Base-by-base conservation (phyloP, 2,329 filamentous ascomycete species). In the Talaromyces albobiverticillius region DNA sequence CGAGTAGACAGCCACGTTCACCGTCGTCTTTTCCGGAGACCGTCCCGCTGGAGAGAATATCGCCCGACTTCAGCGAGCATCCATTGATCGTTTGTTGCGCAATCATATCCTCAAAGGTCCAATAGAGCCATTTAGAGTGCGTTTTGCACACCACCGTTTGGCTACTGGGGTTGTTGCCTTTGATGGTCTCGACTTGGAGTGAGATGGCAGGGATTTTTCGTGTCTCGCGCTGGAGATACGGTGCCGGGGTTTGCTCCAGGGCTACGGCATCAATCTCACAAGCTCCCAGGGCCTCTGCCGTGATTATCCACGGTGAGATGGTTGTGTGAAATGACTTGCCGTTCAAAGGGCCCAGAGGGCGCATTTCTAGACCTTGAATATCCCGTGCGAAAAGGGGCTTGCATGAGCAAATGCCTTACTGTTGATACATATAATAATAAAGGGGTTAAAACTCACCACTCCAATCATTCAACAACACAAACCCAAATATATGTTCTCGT, bases 391-490 rank as follows among this genome's bases (percentile, higher is more conserved):
- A 29, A 29, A 5, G 10, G 26, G 10, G 26, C 10, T 29, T 29
- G 26, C 10, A 6, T 29, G 26, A 29, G 5, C 5, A 10, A 29
- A 29, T 5, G 26, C n/a, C n/a, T n/a, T n/a, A n/a, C n/a, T n/a
- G n/a, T n/a, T n/a, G n/a, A n/a, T n/a, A n/a, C n/a, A n/a, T n/a
- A n/a, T n/a, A n/a, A n/a, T n/a, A 10, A 29, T 5, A 5, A 29
- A 29, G 10, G 26, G 26, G 10, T 6, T 6, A 29, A 5, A 29
- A 29, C 26, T 10, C 5, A 29, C 26, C 26, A 63, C 40, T 46
- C 83, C 83, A 86, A 57, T 86, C 82, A 59, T 86, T 86, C 10
- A 86, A 62, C 47, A 87, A 66, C 0, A 84, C 79, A 29, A 84
- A 71, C 0, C 84, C 83, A 63, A 86, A 86, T 6, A 86, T 81